Evolutionary conservation across 371 early-diverging fungal species (phyloP).

Genomic region (Polyrhizophydium stewartii): DNA sequence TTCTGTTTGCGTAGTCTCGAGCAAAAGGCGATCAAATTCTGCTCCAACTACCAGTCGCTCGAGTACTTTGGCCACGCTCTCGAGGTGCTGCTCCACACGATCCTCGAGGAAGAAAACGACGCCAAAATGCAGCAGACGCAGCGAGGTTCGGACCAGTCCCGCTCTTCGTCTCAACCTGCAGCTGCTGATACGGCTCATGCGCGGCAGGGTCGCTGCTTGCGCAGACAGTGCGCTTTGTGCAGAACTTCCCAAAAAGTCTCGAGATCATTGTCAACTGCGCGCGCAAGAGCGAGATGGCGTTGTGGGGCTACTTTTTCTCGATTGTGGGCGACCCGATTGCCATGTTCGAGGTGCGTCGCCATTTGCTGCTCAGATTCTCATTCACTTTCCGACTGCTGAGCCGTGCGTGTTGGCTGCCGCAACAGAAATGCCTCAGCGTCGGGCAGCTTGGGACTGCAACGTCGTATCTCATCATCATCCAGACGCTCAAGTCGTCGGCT

Average conservation of each 20-base stretch:
- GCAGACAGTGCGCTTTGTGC: slow-evolving; percentile 62
- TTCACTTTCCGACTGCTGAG: too few species aligned
- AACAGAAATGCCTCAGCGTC: slow-evolving; percentile 63
- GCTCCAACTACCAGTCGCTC: slow-evolving; percentile 57
- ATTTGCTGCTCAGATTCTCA: too few species aligned
- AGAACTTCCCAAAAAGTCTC: slow-evolving; percentile 66
- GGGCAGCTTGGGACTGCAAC: slow-evolving; percentile 76
- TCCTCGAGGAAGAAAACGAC: slow-evolving; percentile 70
- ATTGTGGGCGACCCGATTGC: slow-evolving; percentile 73
- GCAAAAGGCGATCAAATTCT: slow-evolving; percentile 62
- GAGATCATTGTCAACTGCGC: slow-evolving; percentile 88
- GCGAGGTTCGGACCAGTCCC: background rate
- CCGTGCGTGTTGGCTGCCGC: too few species aligned
- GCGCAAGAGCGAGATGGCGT: slow-evolving; percentile 81
- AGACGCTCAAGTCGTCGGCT: slow-evolving; percentile 69
- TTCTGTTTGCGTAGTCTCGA: too few species aligned
- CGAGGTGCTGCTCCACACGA: slow-evolving; percentile 78
- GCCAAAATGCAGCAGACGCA: background rate
- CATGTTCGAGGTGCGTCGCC: slow-evolving; percentile 65
- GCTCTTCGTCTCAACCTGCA: too few species aligned
- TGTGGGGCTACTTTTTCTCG: slow-evolving; percentile 84
- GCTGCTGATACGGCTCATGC: background rate
- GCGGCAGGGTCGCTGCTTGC: slow-evolving; percentile 54
- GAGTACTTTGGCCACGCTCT: slow-evolving; percentile 81
- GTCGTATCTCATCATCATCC: slow-evolving; percentile 78